Conservation (phyloP, 139 green algal genomes). For the Picochlorum sp. region DNA sequence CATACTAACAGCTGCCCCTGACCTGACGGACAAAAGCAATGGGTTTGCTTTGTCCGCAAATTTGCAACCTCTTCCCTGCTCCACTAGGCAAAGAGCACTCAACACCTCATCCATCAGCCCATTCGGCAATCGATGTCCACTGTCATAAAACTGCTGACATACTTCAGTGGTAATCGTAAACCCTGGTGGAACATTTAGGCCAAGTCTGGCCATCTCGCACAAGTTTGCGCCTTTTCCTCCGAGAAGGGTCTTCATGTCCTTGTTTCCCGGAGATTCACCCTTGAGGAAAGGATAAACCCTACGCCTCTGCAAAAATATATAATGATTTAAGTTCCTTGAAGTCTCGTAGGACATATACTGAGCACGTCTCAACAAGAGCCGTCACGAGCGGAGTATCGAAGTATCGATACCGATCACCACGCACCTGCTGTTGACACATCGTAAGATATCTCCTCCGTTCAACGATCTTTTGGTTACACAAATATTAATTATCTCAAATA, state of each 20-base stretch:
- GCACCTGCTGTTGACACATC: neutral
- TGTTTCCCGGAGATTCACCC: slow-evolving; percentile 33
- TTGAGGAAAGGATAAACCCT: slow-evolving; percentile 53
- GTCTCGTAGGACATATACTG: too few relatives aligned
- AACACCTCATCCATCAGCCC: slow-evolving; percentile 58
- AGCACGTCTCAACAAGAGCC: too few relatives aligned
- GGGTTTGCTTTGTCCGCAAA: slow-evolving; percentile 60
- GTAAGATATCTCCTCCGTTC: too few relatives aligned
- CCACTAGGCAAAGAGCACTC: slow-evolving; percentile 36
- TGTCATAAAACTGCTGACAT: slow-evolving; percentile 34
- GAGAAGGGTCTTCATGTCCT: slow-evolving; percentile 58
- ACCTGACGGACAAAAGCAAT: slow-evolving; percentile 69
- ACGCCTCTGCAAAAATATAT: neutral
- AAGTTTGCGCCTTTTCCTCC: slow-evolving; percentile 81
- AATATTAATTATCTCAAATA: too few relatives aligned
- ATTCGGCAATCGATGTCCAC: slow-evolving; percentile 44
- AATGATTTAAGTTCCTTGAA: neutral
- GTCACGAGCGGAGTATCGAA: too few relatives aligned
- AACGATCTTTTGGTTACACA: too few relatives aligned
- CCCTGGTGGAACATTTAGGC: slow-evolving; percentile 76
- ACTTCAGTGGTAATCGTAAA: slow-evolving; percentile 82
- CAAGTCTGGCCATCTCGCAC: slow-evolving; percentile 75
- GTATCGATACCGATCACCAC: neutral
- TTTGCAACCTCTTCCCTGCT: slow-evolving; percentile 47
- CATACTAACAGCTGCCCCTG: slow-evolving; percentile 58